Evolutionary conservation across 257 asterid species (phyloP).

Genomic region (Agastache rugosa): DNA sequence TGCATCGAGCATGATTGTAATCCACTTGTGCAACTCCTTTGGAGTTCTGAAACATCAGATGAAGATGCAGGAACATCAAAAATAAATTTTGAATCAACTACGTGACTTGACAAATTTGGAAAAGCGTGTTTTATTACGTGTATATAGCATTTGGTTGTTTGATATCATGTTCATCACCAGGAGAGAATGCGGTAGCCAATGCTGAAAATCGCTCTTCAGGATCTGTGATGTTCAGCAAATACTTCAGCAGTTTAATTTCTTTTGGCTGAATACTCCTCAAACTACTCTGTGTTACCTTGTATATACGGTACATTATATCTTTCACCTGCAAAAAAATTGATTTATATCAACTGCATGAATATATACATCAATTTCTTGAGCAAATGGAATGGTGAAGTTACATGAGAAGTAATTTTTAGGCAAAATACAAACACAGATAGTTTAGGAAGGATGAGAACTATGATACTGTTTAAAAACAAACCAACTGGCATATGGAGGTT

Average conservation of each 20-base stretch:
- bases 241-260: conserved; percentile 85
- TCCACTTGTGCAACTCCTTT: conserved; percentile 94
- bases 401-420: conserved; percentile 1
- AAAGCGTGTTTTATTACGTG: conserved; percentile 54
- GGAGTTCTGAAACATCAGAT: conserved; percentile 66
- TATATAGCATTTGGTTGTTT: conserved; percentile 76
- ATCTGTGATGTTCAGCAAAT: conserved; percentile 80
- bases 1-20: conserved; percentile 89
- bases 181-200: conserved; percentile 88
- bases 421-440: conserved; percentile 10
- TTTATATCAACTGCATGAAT: conserved; percentile 17
- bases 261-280: conserved; percentile 83
- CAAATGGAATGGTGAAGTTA: neutral
- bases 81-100: neutral
- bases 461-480: neutral
- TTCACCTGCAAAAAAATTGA: conserved; percentile 59
- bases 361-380: conserved; percentile 11
- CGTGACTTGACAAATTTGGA: neutral
- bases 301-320: conserved; percentile 83
- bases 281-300: conserved; percentile 87
- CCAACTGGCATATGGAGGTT: conserved; percentile 2
- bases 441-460: neutral
- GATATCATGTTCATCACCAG: conserved; percentile 69
- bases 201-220: conserved; percentile 97
- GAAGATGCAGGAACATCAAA: neutral